Conservation (phyloP, 345 rosid genomes). For the Populus davidiana region DNA sequence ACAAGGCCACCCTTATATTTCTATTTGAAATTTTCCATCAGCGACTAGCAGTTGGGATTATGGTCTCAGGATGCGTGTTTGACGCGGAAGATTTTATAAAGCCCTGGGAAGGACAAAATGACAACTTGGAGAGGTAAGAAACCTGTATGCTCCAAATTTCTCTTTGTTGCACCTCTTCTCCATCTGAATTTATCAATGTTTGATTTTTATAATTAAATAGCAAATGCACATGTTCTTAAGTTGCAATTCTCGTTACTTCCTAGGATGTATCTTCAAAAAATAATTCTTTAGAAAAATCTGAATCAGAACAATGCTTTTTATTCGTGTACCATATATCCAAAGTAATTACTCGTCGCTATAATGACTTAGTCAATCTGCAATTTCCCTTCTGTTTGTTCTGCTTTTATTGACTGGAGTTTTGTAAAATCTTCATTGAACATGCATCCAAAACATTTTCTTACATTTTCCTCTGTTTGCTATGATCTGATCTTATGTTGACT, state of each 20-base stretch:
- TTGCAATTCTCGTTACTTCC: neutral
- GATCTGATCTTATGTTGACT: no score
- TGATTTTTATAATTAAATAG: neutral
- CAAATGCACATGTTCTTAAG: neutral
- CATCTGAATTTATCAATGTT: neutral
- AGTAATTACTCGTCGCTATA: neutral
- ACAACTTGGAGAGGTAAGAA: slow-evolving; percentile 77
- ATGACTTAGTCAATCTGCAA: neutral
- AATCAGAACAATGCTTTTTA: neutral
- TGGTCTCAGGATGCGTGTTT: slow-evolving; percentile 76
- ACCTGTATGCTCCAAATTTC: slow-evolving; percentile 1
- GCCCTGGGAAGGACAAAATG: slow-evolving; percentile 85
- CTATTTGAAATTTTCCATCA: slow-evolving; percentile 33
- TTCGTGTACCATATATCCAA: neutral
- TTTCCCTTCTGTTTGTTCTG: neutral
- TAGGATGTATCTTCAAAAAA: neutral
- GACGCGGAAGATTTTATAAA: slow-evolving; percentile 64
- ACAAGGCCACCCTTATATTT: slow-evolving; percentile 24
- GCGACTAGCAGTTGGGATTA: slow-evolving; percentile 88
- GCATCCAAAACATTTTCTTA: no score
- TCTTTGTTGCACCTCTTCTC: neutral
- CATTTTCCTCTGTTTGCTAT: neutral
- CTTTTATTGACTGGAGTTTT: neutral
- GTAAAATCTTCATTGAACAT: no score
- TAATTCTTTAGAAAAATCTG: neutral